Evolutionary conservation across 805 yeast species (phyloP).

Genomic region (Wickerhamiella azymoides): DNA sequence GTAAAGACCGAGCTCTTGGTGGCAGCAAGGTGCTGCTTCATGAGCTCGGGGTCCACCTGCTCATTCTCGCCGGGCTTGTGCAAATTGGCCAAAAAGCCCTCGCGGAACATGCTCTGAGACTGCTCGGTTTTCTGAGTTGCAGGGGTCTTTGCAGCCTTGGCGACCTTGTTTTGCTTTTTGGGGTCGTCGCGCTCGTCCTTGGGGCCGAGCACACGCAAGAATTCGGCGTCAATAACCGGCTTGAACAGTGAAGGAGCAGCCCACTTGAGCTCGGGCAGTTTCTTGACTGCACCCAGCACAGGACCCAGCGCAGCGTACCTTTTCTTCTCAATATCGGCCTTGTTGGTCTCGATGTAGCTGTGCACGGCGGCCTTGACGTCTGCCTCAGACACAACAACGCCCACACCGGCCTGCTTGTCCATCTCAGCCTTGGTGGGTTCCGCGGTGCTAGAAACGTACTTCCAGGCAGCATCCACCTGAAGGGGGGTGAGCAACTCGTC

Average conservation of each 20-base stretch:
- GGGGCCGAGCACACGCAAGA: conserved; percentile 71
- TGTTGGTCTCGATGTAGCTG: conserved; percentile 45
- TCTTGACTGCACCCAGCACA: conserved; percentile 63
- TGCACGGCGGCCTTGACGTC: conserved; percentile 47
- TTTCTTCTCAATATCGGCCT: conserved; percentile 46
- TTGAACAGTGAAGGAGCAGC: conserved; percentile 80
- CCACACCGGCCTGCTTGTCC: conserved; percentile 59
- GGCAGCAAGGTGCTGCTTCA: conserved; percentile 62
- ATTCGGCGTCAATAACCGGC: conserved; percentile 67
- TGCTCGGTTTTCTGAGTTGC: conserved; percentile 12
- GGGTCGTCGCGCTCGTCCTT: conserved; percentile 83
- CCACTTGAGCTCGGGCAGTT: conserved; percentile 70
- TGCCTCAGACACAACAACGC: conserved; percentile 52
- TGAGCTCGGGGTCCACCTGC: conserved; percentile 74
- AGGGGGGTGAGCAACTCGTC: conserved; percentile 51
- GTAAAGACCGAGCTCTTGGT: conserved; percentile 79
- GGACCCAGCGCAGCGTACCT: conserved; percentile 72
- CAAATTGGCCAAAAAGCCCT: conserved; percentile 89
- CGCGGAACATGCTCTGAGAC: conserved; percentile 53
- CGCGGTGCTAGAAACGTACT: conserved; percentile 44
- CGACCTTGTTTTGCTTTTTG: conserved; percentile 22
- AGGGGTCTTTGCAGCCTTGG: conserved; percentile 17
- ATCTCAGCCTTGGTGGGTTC: conserved; percentile 36
- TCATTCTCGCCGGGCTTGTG: conserved; percentile 94
- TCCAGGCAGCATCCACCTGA: conserved; percentile 65